These are phyloP conservation scores for Populus hybrid DNA, from an alignment of 441 rosid genomes.

Conservation along the genomic window DNA sequence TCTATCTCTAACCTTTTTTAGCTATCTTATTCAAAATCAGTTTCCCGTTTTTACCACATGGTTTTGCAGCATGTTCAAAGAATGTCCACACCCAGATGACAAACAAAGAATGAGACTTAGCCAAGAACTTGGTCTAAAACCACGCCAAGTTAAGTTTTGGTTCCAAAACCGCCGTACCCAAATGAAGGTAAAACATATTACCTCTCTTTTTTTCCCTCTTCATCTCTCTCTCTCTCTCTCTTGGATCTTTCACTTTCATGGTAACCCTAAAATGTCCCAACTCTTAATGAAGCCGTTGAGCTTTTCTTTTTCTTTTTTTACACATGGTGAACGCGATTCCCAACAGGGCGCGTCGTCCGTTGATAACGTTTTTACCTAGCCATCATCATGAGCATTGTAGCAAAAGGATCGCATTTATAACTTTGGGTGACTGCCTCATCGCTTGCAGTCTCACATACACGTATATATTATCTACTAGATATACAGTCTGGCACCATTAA, in stretches of 20 bases:
- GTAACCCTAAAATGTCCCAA: constrained; percentile 18
- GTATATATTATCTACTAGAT: neutral
- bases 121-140: constrained; percentile 83
- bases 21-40: neutral
- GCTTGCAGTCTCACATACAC: neutral
- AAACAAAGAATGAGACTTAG: constrained; percentile 83
- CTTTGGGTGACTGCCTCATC: constrained; percentile 19
- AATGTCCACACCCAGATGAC: constrained; percentile 95
- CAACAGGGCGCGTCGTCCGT: constrained; percentile 32
- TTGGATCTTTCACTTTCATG: neutral
- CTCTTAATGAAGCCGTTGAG: constrained; percentile 13
- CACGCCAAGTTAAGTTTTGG: constrained; percentile 98
- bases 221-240: neutral
- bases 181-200: constrained; percentile 56
- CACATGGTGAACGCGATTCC: constrained; percentile 5
- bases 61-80: constrained; percentile 70
- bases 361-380: neutral
- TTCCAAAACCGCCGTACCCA: constrained; percentile 97
- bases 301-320: neutral
- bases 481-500: constrained; percentile 32
- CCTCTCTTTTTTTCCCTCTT: neutral
- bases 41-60: neutral
- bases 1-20: neutral
- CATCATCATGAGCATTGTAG: constrained; percentile 20
- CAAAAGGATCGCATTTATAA: constrained; percentile 25